These are phyloP conservation scores for Fusarium drepaniforme DNA, from an alignment of 2,329 filamentous ascomycete genomes.

Conservation along the genomic window DNA sequence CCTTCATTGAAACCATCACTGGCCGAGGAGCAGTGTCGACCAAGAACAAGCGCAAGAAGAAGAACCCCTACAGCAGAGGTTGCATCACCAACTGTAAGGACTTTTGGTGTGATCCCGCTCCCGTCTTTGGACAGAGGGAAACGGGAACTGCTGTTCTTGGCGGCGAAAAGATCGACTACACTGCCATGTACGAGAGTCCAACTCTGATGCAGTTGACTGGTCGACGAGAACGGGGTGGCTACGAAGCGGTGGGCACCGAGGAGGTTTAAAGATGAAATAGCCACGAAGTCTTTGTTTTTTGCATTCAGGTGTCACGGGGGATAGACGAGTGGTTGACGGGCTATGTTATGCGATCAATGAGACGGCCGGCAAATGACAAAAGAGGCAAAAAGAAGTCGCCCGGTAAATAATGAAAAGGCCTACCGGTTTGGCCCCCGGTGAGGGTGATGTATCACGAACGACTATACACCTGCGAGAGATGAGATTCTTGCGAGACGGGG, in stretches of 20 bases:
- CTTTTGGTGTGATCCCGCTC: constrained; percentile 94
- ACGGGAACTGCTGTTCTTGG: constrained; percentile 82
- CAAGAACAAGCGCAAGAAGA: constrained; percentile 66
- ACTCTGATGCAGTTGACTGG: constrained; percentile 70
- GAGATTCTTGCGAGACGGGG: constrained; percentile 20
- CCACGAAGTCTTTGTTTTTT: not conserved
- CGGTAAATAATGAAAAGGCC: constrained; percentile 30
- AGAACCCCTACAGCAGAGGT: constrained; percentile 89
- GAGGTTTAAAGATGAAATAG: constrained; percentile 53
- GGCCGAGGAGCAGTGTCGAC: constrained; percentile 78
- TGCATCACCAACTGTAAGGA: constrained; percentile 92
- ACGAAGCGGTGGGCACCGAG: constrained; percentile 72
- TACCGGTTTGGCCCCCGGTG: not conserved
- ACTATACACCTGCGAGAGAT: constrained; percentile 32
- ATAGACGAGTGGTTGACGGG: constrained; percentile 19
- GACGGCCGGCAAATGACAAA: constrained; percentile 27
- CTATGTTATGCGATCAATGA: constrained; percentile 33
- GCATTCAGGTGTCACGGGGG: constrained; percentile 5
- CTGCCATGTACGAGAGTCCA: constrained; percentile 89
- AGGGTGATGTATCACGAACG: constrained; percentile 34
- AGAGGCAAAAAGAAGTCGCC: constrained; percentile 15
- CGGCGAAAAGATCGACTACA: constrained; percentile 87
- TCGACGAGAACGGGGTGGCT: constrained; percentile 65
- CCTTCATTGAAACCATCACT: constrained; percentile 92
- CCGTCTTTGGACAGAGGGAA: constrained; percentile 81